Base-by-base conservation (phyloP, 1,139 yeast species). In the Yamadazyma atlantica region DNA sequence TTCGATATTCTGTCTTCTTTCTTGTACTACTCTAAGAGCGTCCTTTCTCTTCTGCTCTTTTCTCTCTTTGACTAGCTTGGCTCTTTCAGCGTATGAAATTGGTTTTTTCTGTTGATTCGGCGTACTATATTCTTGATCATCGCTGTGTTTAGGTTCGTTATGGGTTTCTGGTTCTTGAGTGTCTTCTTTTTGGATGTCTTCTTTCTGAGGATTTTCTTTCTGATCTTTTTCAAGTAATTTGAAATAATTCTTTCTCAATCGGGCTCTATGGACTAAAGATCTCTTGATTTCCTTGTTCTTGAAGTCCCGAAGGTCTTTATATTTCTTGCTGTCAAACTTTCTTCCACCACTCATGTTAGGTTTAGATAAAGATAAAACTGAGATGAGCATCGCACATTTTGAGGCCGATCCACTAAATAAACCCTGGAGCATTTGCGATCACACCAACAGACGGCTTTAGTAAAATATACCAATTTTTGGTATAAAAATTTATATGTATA, bases 221-320 rank as follows among this genome's bases (percentile, higher is more conserved):
- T 36, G 90, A 51, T 88, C 94, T 43, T 78, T 75, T 48, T 87
- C 87, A 35, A 88, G 62, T 44, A 88, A 67, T 57, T 89, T 88
- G 66, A 87, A 82, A 57, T 90, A 90, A 41, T 80, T 82, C 57
- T 82, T 85, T 66, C 89, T 78, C 48, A 89, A 74, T 49, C 94
- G 73, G n/a, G 96, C 88, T 45, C 89, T 75, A 54, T 88, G 95
- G 2, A 79, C 75, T 48, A 90, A 74, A 10, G 94, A 83, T 55
- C 76, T 78, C 54, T 84, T 82, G 51, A 89, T 89, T 46, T 86
- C 94, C 43, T 63, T 59, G 18, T 67, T 57, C 46, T 72, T 72
- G 40, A 60, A 59, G 45, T 69, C 73, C 32, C 69, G 61, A 37
- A 67, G 64, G 46, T 70, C 73, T 34, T 60, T 57, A 42, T 65